Percentiles rank a stretch among this genome's conserved stretches.
Evolutionary conservation across 306 rosid species (phyloP).

Genomic region (Sicyos baderoa): DNA sequence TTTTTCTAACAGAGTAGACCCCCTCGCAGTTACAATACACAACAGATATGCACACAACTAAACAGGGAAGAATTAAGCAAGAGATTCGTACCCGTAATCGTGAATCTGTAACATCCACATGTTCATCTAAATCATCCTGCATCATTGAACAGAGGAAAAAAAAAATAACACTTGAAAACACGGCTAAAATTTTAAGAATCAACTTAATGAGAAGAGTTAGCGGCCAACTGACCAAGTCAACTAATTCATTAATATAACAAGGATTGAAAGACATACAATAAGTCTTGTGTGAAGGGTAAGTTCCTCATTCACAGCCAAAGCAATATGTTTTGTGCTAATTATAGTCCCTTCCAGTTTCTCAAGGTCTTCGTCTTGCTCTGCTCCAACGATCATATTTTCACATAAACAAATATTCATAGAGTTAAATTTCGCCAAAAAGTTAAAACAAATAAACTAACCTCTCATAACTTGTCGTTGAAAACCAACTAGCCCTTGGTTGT

Average conservation of each 20-base stretch:
- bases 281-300: slow-evolving; percentile 82
- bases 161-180: slow-evolving; percentile 4
- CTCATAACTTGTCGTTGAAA: slow-evolving; percentile 83
- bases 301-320: slow-evolving; percentile 95
- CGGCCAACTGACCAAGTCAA: no score
- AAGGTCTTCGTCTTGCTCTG: slow-evolving; percentile 98
- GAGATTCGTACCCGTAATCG: slow-evolving; percentile 66
- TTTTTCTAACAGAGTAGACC: neutral
- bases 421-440: neutral
- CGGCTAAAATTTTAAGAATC: neutral
- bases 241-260: slow-evolving; percentile 15
- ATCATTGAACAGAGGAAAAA: slow-evolving; percentile 14
- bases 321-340: slow-evolving; percentile 91
- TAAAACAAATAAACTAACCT: slow-evolving; percentile 41
- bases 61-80: neutral
- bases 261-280: slow-evolving; percentile 46
- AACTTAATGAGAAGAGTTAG: neutral
- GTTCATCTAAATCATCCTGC: slow-evolving; percentile 96
- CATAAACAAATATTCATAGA: neutral
- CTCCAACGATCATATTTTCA: slow-evolving; percentile 21
- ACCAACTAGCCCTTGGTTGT: slow-evolving; percentile 77
- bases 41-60: neutral
- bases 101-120: slow-evolving; percentile 83
- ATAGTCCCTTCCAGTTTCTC: slow-evolving; percentile 92
- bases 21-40: slow-evolving; percentile 7